Base-by-base conservation (phyloP, 495 filamentous ascomycete species). In the Lophiotrema nucula region DNA sequence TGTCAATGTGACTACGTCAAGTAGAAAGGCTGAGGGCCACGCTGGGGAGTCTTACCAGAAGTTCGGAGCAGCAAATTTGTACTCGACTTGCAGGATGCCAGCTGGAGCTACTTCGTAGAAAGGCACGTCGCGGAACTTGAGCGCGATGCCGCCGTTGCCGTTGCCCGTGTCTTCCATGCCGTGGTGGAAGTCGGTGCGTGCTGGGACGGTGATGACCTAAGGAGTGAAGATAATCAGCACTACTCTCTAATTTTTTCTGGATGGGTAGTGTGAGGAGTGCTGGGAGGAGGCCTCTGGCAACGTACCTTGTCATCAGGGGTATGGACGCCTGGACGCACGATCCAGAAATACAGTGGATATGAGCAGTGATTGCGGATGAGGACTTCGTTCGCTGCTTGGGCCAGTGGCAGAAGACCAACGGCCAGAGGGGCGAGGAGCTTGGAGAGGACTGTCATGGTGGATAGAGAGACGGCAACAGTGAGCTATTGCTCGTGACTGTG, bases 81-180 rank as follows among this genome's bases (percentile, higher is more conserved):
- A 60, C 33, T 60, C 57, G 23, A 26, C 31, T 23, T 60, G 57
- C 3, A 60, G 19, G 48, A 60, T 49, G 6, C 41, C 39, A 2
- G 10, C 3, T 1, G 42, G 39, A 1, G 27, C 42, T 2, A 18
- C 12, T 2, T 26, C 21, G 31, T 60, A 60, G 16, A 19, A 15
- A 1, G 57, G 57, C 19, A 49, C 12, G 33, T 53, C 48, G 48
- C 57, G 48, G 43, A 60, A 53, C 23, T 60, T 60, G 23, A 60
- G 18, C 13, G 21, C 38, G 2, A 47, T 47, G 15, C 57, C 57
- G n/a, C n/a, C n/a, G n/a, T n/a, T n/a, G 11, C 26, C 35, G 2
- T 18, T 23, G 1, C 3, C 11, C 24, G 21, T 19, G 12, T 1
- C 3, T 18, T 35, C 33, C 56, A 59, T 60, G 8, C 16, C 8